phyloP scores from a whole-genome alignment of 2,329 filamentous ascomycete genomes.

The Sporothrix sp. region DNA sequence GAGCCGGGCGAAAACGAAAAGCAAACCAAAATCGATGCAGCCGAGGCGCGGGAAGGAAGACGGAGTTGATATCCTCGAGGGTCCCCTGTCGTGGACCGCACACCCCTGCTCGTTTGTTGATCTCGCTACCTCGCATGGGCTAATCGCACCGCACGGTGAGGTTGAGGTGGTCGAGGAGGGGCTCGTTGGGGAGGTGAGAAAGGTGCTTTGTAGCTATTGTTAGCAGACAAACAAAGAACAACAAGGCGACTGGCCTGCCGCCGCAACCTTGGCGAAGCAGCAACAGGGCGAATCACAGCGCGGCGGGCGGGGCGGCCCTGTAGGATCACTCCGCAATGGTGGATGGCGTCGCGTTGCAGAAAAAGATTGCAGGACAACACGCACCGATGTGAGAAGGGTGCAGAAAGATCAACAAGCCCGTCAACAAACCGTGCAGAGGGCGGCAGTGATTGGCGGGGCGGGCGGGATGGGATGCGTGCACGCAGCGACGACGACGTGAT shows the following conservation, averaged over 20 bases:
- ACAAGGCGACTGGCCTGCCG: background rate
- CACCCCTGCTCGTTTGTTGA: no score
- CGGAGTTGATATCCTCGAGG: no score
- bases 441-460: constrained; percentile 6
- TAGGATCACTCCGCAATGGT: background rate
- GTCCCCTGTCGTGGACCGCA: no score
- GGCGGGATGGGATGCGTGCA: background rate
- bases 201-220: no score
- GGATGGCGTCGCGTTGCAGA: constrained; percentile 7
- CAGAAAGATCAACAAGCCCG: background rate
- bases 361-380: constrained; percentile 10
- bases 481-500: background rate
- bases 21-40: background rate
- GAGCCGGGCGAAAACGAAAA: no score
- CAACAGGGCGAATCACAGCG: background rate
- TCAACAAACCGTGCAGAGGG: background rate
- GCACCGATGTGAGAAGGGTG: constrained; percentile 2
- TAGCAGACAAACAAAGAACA: background rate
- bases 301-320: constrained; percentile 4
- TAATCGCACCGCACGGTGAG: no score
- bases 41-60: no score
- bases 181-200: no score
- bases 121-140: no score
- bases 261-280: background rate
- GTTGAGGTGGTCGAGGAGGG: no score